These are phyloP conservation scores for Fonsecaea pedrosoi DNA, from an alignment of 2,329 filamentous ascomycete species.

Conservation along the genomic window DNA sequence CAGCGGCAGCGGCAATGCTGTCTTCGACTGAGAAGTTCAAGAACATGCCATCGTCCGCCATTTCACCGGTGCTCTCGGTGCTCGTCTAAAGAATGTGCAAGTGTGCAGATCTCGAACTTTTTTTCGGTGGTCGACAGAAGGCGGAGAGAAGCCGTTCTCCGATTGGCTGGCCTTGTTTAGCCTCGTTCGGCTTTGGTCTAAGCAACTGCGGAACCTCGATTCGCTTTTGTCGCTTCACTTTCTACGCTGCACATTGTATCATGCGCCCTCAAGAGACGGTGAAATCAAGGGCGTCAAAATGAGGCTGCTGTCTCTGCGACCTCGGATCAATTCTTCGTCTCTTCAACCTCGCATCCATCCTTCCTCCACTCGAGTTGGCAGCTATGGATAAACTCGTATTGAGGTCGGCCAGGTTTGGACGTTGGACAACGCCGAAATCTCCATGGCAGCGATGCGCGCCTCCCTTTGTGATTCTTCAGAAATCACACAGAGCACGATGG, in stretches of 20 bases:
- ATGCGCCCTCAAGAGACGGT: conserved; percentile 29
- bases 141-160: conserved; percentile 25
- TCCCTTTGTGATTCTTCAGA: background rate
- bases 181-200: conserved; percentile 12
- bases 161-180: conserved; percentile 26
- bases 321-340: background rate
- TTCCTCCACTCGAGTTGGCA: conserved; percentile 1
- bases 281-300: conserved; percentile 28
- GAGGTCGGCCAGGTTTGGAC: conserved; percentile 9
- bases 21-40: conserved; percentile 86
- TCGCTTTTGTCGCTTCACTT: conserved; percentile 17
- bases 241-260: conserved; percentile 38
- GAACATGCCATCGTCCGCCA: conserved; percentile 91
- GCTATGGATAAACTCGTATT: conserved; percentile 23
- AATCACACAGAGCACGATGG: conserved; percentile 8
- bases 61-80: conserved; percentile 1
- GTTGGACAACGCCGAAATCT: background rate
- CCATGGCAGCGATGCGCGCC: conserved; percentile 11
- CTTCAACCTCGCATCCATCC: background rate
- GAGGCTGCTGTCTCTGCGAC: conserved; percentile 22
- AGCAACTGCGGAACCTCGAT: conserved; percentile 1
- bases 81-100: background rate
- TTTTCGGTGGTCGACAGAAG: conserved; percentile 5
- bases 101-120: conserved; percentile 18
- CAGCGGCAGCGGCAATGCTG: conserved; percentile 63